Base-by-base conservation (phyloP, 202 grass and related monocot species). In the Elaeis oleifera region DNA sequence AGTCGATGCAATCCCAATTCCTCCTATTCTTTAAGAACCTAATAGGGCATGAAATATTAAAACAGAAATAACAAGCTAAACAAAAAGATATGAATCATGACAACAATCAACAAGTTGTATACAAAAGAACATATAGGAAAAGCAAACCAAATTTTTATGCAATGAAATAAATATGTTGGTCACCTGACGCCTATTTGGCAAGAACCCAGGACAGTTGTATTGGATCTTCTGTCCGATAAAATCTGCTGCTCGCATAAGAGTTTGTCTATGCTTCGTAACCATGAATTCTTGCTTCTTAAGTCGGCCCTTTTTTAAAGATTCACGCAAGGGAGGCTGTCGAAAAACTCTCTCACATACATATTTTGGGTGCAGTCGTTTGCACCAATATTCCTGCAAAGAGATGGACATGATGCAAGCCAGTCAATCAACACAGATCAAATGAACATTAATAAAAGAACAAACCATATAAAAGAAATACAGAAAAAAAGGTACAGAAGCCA, bases 271-370 rank as follows among this genome's bases (percentile, higher is more conserved):
- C 58, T 92, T 97, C 65, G 88, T 86, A 51, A 97, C 79, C 78
- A 77, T 80, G 52, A 92, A 91, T 50, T 97, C 88, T 82, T 97
- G 82, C 71, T 97, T 97, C 68, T 77, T 91, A 72, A 97, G 84
- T 19, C 74, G 83, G 0, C 92, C 88, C 62, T 58, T 78, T 82
- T 86, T 89, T 65, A 97, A 74, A 75, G 92, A 97, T 51, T 85
- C 80, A 60, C 74, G 71, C 27, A 97, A 70, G 19, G 84, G 84
- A 76, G 92, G 84, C 50, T 97, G 92, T 29, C 92, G 81, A 69
- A 85, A 97, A 51, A 97, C 92, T 74, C 88, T 92, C 64, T 97
- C 88, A 48, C 84, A 86, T 61, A 97, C 92, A 83, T 92, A 79
- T 81, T 97, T 91, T 54, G 92, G 92, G 74, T 97, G 92, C 16